These are phyloP conservation scores for Scedosporium dehoogii DNA, from an alignment of 2,329 filamentous ascomycete genomes.

Conservation along the genomic window DNA sequence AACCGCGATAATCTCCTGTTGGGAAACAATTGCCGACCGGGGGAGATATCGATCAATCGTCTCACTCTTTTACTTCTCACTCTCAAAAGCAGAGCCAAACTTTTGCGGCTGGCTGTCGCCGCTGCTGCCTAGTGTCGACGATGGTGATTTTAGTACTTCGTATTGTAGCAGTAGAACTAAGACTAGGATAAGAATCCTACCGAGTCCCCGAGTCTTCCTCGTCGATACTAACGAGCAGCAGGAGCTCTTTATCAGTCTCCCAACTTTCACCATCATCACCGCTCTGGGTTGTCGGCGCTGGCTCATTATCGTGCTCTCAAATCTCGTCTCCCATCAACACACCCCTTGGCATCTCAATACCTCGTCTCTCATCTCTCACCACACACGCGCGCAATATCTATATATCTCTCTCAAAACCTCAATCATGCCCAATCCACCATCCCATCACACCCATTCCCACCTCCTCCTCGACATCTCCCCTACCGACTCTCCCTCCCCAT, in stretches of 20 bases:
- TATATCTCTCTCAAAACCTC: background rate
- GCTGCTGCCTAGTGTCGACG: background rate
- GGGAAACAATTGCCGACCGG: background rate
- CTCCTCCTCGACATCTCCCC: background rate
- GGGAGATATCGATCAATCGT: background rate
- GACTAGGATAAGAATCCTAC: background rate
- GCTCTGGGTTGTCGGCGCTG: too few species aligned
- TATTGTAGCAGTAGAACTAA: background rate
- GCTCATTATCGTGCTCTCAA: too few species aligned
- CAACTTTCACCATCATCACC: too few species aligned
- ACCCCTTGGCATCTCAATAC: too few species aligned
- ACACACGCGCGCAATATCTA: too few species aligned
- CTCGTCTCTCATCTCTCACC: too few species aligned
- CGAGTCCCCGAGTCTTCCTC: background rate
- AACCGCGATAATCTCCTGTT: background rate
- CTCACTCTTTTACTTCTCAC: background rate
- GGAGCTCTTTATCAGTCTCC: too few species aligned
- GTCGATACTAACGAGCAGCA: too few species aligned
- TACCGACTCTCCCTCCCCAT: conserved; percentile 8
- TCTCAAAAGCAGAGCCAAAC: background rate
- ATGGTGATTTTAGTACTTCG: background rate
- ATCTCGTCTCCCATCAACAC: too few species aligned
- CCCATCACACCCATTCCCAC: background rate
- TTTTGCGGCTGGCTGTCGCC: background rate
- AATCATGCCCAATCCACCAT: background rate